Evolutionary conservation across 1,284 basidiomycete genomes (phyloP).

Genomic region (Wallemia mellicola): DNA sequence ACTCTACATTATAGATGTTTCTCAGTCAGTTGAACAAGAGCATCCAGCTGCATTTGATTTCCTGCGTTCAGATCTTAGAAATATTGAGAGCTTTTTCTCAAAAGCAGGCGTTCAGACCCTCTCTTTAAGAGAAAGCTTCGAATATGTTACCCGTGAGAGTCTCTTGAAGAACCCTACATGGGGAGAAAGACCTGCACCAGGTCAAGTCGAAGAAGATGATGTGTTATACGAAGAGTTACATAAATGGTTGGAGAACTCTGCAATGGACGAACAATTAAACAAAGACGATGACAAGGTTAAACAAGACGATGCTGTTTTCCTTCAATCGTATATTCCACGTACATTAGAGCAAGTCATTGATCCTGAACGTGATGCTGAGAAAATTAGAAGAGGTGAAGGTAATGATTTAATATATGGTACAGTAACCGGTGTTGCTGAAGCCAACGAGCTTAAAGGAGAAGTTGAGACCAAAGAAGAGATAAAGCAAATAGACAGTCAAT

Average conservation of each 20-base stretch:
- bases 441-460: constrained; percentile 5
- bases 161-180: constrained; percentile 13
- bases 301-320: constrained; percentile 61
- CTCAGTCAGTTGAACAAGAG: constrained; percentile 93
- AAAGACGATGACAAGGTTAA: constrained; percentile 7
- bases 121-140: constrained; percentile 56
- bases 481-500: constrained; percentile 14
- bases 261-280: constrained; percentile 8
- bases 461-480: constrained; percentile 11
- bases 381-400: constrained; percentile 35
- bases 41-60: constrained; percentile 92
- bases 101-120: constrained; percentile 42
- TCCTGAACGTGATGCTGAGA: constrained; percentile 60
- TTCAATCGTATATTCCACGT: constrained; percentile 70
- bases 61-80: constrained; percentile 65
- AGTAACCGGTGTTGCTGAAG: constrained; percentile 37
- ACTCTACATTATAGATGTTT: constrained; percentile 89
- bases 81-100: constrained; percentile 75
- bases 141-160: constrained; percentile 42
- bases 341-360: constrained; percentile 70
- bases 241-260: constrained; percentile 17
- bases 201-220: constrained; percentile 6
- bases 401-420: constrained; percentile 51
- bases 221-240: constrained; percentile 17
- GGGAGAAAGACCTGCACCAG: constrained; percentile 6